Percentiles rank a stretch among this genome's conserved stretches.
Evolutionary conservation across 2,329 filamentous ascomycete genomes (phyloP).

Genomic region (Phoma sp.): DNA sequence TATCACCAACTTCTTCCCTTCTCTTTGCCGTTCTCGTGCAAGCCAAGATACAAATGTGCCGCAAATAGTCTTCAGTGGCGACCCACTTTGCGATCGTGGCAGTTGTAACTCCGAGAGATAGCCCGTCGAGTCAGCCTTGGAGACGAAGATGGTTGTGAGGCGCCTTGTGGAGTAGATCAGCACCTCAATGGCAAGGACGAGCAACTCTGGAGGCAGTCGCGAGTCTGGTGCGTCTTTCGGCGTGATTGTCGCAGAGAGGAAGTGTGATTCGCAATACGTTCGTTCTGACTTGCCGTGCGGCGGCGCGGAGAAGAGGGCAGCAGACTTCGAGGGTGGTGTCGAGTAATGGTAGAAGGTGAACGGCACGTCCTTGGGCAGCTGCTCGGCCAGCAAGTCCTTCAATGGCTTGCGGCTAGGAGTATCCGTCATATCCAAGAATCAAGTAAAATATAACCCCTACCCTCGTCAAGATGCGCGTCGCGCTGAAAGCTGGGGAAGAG

Average conservation of each 20-base stretch:
- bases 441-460: neutral
- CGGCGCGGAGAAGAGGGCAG: conserved; percentile 80
- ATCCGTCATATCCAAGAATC: conserved; percentile 33
- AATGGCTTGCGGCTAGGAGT: conserved; percentile 33
- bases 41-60: conserved; percentile 80
- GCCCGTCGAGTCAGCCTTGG: conserved; percentile 96
- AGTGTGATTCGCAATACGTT: conserved; percentile 89
- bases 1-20: conserved; percentile 73
- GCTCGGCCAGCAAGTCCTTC: conserved; percentile 58
- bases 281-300: conserved; percentile 74
- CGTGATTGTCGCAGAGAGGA: conserved; percentile 65
- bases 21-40: conserved; percentile 69
- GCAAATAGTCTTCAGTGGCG: conserved; percentile 77
- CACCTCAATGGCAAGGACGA: conserved; percentile 86
- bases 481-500: conserved; percentile 22
- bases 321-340: conserved; percentile 77
- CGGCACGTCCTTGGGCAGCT: conserved; percentile 59
- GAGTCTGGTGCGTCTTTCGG: conserved; percentile 36
- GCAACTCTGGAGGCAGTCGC: conserved; percentile 57
- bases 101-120: conserved; percentile 74
- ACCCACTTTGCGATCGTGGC: conserved; percentile 58
- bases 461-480: conserved; percentile 2
- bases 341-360: conserved; percentile 87
- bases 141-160: conserved; percentile 89
- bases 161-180: conserved; percentile 82